These are phyloP conservation scores for Wickerhamiella azymoides DNA, from an alignment of 805 yeast genomes.

Conservation along the genomic window DNA sequence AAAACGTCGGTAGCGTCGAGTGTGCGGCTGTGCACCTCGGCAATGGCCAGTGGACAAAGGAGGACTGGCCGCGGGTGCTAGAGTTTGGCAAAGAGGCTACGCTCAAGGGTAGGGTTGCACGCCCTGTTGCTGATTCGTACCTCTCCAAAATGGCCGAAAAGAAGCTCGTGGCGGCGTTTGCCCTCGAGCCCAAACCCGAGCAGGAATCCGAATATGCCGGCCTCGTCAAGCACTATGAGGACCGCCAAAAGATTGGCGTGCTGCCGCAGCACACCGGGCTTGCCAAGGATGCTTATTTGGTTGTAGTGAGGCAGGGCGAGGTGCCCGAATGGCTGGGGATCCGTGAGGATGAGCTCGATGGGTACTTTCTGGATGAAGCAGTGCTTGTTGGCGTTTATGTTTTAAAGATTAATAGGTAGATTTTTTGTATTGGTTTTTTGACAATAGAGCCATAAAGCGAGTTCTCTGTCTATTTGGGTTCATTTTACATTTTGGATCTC, in stretches of 20 bases:
- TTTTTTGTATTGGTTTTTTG: too few species aligned
- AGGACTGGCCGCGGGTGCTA: slow-evolving; percentile 18
- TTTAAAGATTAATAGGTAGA: not conserved
- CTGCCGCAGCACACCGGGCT: slow-evolving; percentile 34
- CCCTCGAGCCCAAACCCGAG: slow-evolving; percentile 24
- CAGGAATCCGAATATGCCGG: slow-evolving; percentile 19
- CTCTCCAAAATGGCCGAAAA: slow-evolving; percentile 31
- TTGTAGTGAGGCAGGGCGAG: slow-evolving; percentile 27
- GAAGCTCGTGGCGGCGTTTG: slow-evolving; percentile 41
- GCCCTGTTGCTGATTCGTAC: slow-evolving; percentile 41
- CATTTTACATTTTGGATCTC: too few species aligned
- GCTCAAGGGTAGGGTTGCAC: slow-evolving; percentile 52
- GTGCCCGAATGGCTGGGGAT: not conserved
- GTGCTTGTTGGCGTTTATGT: not conserved
- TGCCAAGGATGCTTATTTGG: slow-evolving; percentile 52
- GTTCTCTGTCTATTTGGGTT: too few species aligned
- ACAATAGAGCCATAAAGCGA: too few species aligned
- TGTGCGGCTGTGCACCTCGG: slow-evolving; percentile 31
- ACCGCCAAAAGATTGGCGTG: slow-evolving; percentile 44
- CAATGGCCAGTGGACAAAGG: slow-evolving; percentile 16
- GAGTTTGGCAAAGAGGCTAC: slow-evolving; percentile 23
- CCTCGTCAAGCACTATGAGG: slow-evolving; percentile 34
- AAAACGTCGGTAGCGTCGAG: slow-evolving; percentile 35
- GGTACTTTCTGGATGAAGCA: not conserved
- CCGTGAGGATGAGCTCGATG: not conserved